Conservation (phyloP, 169 alveolate genomes). For the Cryptosporidium ubiquitum region DNA sequence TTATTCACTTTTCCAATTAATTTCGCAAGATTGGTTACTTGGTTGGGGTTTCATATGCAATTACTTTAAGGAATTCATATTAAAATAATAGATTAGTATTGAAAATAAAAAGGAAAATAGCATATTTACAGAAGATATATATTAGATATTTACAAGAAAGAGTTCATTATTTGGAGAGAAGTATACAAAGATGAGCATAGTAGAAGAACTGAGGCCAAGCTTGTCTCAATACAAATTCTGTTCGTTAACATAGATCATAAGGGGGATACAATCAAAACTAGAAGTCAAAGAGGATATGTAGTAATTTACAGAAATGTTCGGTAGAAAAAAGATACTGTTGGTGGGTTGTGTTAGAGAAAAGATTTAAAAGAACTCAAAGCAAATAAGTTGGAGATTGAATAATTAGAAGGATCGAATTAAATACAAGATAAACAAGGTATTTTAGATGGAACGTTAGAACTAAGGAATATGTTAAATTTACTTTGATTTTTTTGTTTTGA, state of each 20-base stretch:
- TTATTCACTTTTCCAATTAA: neutral
- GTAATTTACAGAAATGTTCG: neutral
- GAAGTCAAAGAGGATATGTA: neutral
- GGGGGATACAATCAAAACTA: no score
- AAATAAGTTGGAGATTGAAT: neutral
- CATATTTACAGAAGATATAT: no score
- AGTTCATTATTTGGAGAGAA: neutral
- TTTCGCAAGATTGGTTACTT: conserved; percentile 16
- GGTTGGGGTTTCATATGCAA: conserved; percentile 12
- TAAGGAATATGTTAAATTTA: neutral
- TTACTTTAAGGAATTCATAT: neutral
- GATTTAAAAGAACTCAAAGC: neutral
- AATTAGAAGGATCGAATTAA: neutral
- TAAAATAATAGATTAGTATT: neutral
- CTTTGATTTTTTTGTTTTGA: no score
- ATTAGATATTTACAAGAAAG: no score
- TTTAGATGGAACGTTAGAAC: neutral
- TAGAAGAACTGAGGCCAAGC: no score
- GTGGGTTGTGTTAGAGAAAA: neutral
- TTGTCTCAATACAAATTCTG: no score
- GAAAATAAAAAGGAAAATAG: neutral
- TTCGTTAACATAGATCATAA: neutral
- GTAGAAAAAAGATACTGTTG: neutral
- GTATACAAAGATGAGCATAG: no score
- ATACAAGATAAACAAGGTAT: no score